These are phyloP conservation scores for Jimgerdemannia lactiflua DNA, from an alignment of 192 early-diverging fungal genomes.

Conservation along the genomic window DNA sequence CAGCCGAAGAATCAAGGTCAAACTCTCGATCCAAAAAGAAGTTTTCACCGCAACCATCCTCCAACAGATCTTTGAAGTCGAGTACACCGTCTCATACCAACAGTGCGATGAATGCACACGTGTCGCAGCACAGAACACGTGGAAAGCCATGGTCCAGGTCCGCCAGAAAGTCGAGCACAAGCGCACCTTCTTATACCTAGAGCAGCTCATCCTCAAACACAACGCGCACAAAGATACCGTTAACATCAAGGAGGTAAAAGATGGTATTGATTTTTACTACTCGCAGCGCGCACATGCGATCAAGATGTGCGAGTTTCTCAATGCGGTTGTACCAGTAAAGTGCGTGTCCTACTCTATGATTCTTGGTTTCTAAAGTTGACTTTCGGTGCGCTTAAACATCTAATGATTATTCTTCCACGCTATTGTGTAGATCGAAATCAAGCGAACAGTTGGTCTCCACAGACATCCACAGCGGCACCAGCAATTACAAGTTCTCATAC, in stretches of 20 bases:
- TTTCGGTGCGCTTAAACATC: background rate
- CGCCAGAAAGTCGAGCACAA: conserved; percentile 98
- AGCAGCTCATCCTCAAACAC: conserved; percentile 98
- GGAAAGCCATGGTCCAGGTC: conserved; percentile 97
- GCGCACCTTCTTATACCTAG: conserved; percentile 96
- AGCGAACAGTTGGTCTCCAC: conserved; percentile 96
- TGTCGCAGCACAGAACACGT: conserved; percentile 96
- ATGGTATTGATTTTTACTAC: conserved; percentile 98
- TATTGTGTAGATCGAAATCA: conserved; percentile 64
- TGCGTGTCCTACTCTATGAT: conserved; percentile 21
- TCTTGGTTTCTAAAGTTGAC: background rate
- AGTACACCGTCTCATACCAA: conserved; percentile 88
- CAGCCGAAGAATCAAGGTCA: conserved; percentile 91
- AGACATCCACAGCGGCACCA: conserved; percentile 88
- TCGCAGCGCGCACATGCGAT: conserved; percentile 84
- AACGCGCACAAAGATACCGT: conserved; percentile 95
- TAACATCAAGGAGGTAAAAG: conserved; percentile 96
- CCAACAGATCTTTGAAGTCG: conserved; percentile 96
- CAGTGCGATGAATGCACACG: conserved; percentile 95
- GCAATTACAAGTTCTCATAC: conserved; percentile 97
- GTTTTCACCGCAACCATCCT: conserved; percentile 92
- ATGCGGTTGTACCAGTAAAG: conserved; percentile 78
- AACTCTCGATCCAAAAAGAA: conserved; percentile 99
- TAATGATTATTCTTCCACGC: background rate
- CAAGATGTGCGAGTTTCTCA: conserved; percentile 95